phyloP scores from a whole-genome alignment of 306 rosid species.

The Ceratonia siliqua region DNA sequence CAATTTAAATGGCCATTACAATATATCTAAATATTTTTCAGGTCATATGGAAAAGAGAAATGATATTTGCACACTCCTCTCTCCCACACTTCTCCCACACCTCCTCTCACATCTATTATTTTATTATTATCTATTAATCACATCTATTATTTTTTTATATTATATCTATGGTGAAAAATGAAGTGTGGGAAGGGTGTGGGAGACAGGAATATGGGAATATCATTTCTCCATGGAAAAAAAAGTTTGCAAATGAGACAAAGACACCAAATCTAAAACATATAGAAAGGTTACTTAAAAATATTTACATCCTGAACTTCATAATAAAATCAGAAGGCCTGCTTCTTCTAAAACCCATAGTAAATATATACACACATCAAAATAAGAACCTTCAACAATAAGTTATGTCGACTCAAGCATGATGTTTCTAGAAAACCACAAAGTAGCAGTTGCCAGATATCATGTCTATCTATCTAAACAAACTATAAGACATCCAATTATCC shows the following conservation, averaged over 20 bases:
- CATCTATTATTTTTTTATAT: no score
- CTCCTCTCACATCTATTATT: no score
- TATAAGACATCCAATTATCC: neutral
- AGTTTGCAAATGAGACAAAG: neutral
- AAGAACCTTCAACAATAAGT: neutral
- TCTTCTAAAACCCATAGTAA: conserved; percentile 13
- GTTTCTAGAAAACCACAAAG: conserved; percentile 10
- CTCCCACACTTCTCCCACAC: no score
- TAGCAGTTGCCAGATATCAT: conserved; percentile 8
- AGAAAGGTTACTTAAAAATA: neutral
- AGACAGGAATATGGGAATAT: no score
- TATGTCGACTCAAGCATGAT: conserved; percentile 4
- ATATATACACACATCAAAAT: neutral
- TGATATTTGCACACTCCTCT: no score
- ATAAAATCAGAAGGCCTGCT: neutral
- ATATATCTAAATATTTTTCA: neutral
- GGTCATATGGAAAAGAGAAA: no score
- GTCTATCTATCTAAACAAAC: conserved; percentile 6
- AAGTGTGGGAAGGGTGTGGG: no score
- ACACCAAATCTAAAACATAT: neutral
- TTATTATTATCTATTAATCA: no score
- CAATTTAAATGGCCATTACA: neutral
- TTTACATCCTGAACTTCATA: conserved; percentile 10
- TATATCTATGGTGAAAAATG: no score
- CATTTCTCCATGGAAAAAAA: no score